Percentiles rank a stretch among this genome's conserved stretches.
phyloP scores from a whole-genome alignment of 2,329 filamentous ascomycete genomes.

The Sarocladiaceae sp. region DNA sequence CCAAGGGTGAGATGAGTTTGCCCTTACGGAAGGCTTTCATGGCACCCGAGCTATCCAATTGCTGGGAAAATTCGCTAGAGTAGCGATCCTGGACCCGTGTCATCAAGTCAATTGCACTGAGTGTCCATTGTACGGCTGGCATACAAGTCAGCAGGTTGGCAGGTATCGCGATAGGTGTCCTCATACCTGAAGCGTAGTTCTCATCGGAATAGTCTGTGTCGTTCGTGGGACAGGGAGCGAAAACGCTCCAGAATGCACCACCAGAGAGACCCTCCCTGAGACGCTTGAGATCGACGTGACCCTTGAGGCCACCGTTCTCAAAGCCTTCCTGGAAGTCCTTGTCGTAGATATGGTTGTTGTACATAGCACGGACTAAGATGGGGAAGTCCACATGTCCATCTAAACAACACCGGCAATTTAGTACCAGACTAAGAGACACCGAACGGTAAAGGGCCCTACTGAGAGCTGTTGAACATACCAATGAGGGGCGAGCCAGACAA shows the following conservation, averaged over 20 bases:
- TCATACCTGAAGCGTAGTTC: constrained; percentile 28
- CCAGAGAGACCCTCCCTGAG: constrained; percentile 66
- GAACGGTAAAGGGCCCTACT: background rate
- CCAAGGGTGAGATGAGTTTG: constrained; percentile 70
- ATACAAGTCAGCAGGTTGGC: background rate
- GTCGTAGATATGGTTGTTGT: constrained; percentile 72
- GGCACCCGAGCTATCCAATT: constrained; percentile 54
- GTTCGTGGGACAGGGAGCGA: constrained; percentile 66
- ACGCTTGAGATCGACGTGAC: constrained; percentile 75
- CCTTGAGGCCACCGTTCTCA: constrained; percentile 57
- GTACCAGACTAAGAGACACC: background rate
- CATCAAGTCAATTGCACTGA: constrained; percentile 71
- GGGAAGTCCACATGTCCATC: constrained; percentile 90
- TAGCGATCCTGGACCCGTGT: constrained; percentile 56
- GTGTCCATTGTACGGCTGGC: constrained; percentile 58
- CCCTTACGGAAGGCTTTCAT: constrained; percentile 52
- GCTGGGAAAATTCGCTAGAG: constrained; percentile 62
- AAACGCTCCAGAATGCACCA: constrained; percentile 93
- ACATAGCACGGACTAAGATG: constrained; percentile 59
- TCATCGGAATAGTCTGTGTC: constrained; percentile 66
- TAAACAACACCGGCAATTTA: constrained; percentile 24
- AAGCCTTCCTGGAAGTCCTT: constrained; percentile 70
- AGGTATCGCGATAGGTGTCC: background rate
- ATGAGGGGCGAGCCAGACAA: constrained; percentile 42
- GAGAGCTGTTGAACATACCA: constrained; percentile 26